A percentile compares a stretch with the other conserved stretches of the same genome.
These are phyloP conservation scores for Geum urbanum DNA, from an alignment of 306 rosid genomes.

Conservation along the genomic window DNA sequence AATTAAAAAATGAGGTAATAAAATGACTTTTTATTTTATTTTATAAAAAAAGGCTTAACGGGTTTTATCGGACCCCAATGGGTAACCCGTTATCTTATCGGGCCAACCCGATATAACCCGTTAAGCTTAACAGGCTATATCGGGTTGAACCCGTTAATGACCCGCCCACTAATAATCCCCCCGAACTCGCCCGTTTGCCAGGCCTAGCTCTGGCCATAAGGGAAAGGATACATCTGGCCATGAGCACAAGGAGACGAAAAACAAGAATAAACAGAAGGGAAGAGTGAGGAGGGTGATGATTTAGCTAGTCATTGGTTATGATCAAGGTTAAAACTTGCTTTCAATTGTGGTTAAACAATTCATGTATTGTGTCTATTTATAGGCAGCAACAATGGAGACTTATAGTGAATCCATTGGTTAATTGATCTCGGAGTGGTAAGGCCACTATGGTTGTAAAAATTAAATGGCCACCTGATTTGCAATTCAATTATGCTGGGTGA, in stretches of 20 bases:
- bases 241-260: conserved; percentile 23
- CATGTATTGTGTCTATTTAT: conserved; percentile 29
- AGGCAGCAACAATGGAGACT: conserved; percentile 12
- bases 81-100: no score
- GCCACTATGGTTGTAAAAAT: conserved; percentile 28
- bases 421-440: conserved; percentile 31
- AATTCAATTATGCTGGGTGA: neutral
- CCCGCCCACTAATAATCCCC: no score
- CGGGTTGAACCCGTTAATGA: no score
- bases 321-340: neutral
- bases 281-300: conserved; percentile 16
- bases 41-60: no score
- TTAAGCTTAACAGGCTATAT: no score
- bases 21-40: no score
- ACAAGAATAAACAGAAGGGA: conserved; percentile 19
- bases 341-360: neutral
- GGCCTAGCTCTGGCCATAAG: conserved; percentile 17
- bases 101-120: no score
- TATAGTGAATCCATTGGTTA: conserved; percentile 23
- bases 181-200: no score
- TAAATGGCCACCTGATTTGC: conserved; percentile 22
- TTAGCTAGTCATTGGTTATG: conserved; percentile 32
- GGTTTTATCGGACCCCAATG: no score
- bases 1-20: no score
- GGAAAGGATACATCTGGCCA: conserved; percentile 20